Conservation (phyloP, 2,329 filamentous ascomycete species). For the Arthrobotrys megalospora region DNA sequence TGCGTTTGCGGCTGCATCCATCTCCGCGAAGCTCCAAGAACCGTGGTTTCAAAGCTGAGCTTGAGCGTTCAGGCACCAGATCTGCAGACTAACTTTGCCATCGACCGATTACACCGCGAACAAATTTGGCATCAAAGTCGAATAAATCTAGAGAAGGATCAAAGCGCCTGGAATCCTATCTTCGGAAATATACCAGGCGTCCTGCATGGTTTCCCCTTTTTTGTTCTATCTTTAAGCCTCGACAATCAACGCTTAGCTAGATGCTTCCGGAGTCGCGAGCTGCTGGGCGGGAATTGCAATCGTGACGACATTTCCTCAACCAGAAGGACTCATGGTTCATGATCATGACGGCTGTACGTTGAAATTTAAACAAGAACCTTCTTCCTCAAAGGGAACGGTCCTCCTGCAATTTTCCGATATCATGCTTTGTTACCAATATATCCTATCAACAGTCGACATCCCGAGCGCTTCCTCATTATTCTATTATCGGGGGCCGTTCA, state of each 20-base stretch:
- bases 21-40: slow-evolving; percentile 24
- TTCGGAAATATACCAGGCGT: slow-evolving; percentile 37
- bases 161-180: slow-evolving; percentile 25
- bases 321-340: slow-evolving; percentile 38
- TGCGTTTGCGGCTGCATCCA: slow-evolving; percentile 36
- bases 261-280: slow-evolving; percentile 37
- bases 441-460: slow-evolving; percentile 44
- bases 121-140: slow-evolving; percentile 28
- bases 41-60: slow-evolving; percentile 24
- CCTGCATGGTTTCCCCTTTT: slow-evolving; percentile 26
- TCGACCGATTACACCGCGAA: slow-evolving; percentile 15
- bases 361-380: slow-evolving; percentile 53
- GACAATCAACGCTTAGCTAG: slow-evolving; percentile 28
- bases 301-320: slow-evolving; percentile 38
- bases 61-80: slow-evolving; percentile 28
- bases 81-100: slow-evolving; percentile 23
- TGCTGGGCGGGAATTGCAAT: slow-evolving; percentile 34
- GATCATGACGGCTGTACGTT: slow-evolving; percentile 42
- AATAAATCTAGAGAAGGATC: slow-evolving; percentile 38
- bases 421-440: slow-evolving; percentile 43
- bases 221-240: slow-evolving; percentile 32
- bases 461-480: slow-evolving; percentile 27
- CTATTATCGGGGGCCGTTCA: slow-evolving; percentile 18
- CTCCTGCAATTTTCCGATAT: slow-evolving; percentile 38
- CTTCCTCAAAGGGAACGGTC: slow-evolving; percentile 40